Conservation (phyloP, 805 yeast genomes). For the Wickerhamiella alocasiicola region DNA sequence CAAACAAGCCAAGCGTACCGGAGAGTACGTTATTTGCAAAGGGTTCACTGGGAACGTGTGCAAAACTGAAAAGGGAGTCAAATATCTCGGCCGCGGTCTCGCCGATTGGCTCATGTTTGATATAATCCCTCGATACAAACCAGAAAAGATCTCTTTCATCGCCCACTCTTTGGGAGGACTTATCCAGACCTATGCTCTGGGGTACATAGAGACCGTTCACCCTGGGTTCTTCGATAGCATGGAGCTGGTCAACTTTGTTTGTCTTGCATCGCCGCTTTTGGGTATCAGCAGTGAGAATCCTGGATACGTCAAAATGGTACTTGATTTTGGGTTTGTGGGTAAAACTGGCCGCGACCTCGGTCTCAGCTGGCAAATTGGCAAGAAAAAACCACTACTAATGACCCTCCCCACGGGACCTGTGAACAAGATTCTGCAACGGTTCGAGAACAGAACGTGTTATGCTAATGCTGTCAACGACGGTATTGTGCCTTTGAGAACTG, state of each 20-base stretch:
- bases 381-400: conserved; percentile 52
- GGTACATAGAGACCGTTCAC: conserved; percentile 48
- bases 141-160: conserved; percentile 64
- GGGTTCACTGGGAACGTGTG: conserved; percentile 79
- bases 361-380: conserved; percentile 34
- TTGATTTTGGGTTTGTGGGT: conserved; percentile 85
- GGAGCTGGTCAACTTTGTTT: conserved; percentile 64
- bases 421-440: conserved; percentile 45
- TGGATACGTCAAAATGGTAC: conserved; percentile 64
- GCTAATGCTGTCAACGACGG: conserved; percentile 92
- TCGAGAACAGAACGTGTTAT: conserved; percentile 64
- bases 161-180: conserved; percentile 94
- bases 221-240: conserved; percentile 58
- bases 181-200: conserved; percentile 81
- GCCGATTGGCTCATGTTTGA: conserved; percentile 59
- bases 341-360: conserved; percentile 86
- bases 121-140: conserved; percentile 33
- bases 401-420: conserved; percentile 68
- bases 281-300: conserved; percentile 88
- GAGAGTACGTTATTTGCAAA: conserved; percentile 62
- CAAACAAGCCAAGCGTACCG: conserved; percentile 30
- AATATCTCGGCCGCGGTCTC: conserved; percentile 67
- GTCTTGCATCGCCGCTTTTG: conserved; percentile 77
- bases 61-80: conserved; percentile 79
- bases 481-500: conserved; percentile 84